phyloP scores from a whole-genome alignment of 192 early-diverging fungal species.

The Irineochytrium annulatum region DNA sequence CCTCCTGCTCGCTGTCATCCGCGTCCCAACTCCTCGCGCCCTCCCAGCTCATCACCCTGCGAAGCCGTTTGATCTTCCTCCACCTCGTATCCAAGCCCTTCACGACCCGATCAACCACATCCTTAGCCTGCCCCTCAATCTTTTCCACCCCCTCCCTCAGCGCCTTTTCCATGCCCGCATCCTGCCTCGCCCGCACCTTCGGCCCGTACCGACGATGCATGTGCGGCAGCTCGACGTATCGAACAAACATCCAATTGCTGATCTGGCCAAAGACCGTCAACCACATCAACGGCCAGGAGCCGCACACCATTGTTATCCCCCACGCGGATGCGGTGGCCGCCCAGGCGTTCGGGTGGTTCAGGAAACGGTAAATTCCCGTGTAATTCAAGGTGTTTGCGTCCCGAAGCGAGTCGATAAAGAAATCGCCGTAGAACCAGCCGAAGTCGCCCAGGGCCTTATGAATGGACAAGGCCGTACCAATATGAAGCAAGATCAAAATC shows the following conservation, averaged over 20 bases:
- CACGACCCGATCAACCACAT: constrained; percentile 51
- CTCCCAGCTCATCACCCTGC: constrained; percentile 5
- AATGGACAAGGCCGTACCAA: constrained; percentile 87
- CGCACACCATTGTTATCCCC: constrained; percentile 82
- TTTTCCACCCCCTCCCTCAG: constrained; percentile 41
- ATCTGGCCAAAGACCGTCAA: constrained; percentile 81
- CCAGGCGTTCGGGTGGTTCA: constrained; percentile 94
- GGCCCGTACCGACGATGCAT: constrained; percentile 86
- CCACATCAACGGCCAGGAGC: constrained; percentile 55
- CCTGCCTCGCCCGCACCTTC: constrained; percentile 62
- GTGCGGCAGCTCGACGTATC: constrained; percentile 88
- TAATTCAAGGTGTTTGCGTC: constrained; percentile 54
- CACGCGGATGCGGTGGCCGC: constrained; percentile 80
- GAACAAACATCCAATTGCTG: constrained; percentile 77
- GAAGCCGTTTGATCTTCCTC: background rate
- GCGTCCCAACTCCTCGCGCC: constrained; percentile 5
- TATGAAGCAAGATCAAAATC: constrained; percentile 78
- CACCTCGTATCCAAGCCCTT: constrained; percentile 30
- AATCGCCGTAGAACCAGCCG: constrained; percentile 99
- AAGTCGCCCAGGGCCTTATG: constrained; percentile 92
- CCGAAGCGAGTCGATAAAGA: constrained; percentile 69
- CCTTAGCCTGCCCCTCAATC: constrained; percentile 50
- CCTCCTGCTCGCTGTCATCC: constrained; percentile 14
- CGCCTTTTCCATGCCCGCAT: constrained; percentile 67
- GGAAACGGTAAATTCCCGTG: constrained; percentile 89